phyloP scores from a whole-genome alignment of 495 filamentous ascomycete species.

The Parathielavia appendiculata region DNA sequence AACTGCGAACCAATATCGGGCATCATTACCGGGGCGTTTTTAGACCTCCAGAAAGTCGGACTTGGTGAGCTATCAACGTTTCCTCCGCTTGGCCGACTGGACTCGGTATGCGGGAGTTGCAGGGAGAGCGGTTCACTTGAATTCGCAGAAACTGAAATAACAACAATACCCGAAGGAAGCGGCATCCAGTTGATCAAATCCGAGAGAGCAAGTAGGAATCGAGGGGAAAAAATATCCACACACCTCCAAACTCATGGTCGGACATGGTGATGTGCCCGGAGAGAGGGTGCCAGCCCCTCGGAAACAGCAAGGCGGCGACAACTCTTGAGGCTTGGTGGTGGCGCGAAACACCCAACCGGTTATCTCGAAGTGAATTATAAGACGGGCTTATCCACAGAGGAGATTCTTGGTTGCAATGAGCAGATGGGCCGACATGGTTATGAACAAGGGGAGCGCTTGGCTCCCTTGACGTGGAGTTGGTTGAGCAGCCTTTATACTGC shows the following conservation, averaged over 20 bases:
- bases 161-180: background rate
- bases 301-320: background rate
- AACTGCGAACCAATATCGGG: background rate
- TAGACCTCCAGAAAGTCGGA: background rate
- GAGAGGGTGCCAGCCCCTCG: conserved; percentile 1
- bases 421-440: conserved; percentile 12
- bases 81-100: background rate
- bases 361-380: background rate
- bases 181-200: background rate
- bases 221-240: conserved; percentile 30
- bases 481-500: conserved; percentile 24
- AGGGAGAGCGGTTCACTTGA: conserved; percentile 2
- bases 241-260: conserved; percentile 81
- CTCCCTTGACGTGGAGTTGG: conserved; percentile 18
- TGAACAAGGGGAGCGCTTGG: conserved; percentile 12
- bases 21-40: too few species aligned
- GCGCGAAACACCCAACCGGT: background rate
- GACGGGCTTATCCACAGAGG: background rate
- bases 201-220: background rate
- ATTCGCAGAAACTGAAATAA: background rate
- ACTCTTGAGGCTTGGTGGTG: background rate
- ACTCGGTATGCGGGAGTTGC: background rate
- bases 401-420: conserved; percentile 2
- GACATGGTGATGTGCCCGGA: conserved; percentile 57
- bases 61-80: background rate